Evolutionary conservation across 192 early-diverging fungal genomes (phyloP).

Genomic region (Umbelopsis sp.): DNA sequence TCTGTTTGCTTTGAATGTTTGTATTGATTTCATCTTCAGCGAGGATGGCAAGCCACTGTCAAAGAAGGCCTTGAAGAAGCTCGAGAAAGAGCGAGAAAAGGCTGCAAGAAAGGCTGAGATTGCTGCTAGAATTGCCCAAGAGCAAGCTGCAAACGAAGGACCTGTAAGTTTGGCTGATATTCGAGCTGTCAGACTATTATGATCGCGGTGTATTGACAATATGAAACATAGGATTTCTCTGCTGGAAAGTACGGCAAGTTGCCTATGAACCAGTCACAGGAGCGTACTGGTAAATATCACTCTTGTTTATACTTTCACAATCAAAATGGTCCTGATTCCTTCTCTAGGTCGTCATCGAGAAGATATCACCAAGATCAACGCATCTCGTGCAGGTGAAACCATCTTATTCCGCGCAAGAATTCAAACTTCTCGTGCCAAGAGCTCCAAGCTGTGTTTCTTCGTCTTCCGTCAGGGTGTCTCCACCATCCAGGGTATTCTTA

Average conservation of each 20-base stretch:
- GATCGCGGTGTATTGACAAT: background rate
- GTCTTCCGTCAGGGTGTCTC: constrained; percentile 82
- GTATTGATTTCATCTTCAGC: constrained; percentile 20
- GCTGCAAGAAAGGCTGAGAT: constrained; percentile 66
- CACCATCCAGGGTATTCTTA: constrained; percentile 90
- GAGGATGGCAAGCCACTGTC: constrained; percentile 90
- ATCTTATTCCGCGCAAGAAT: constrained; percentile 89
- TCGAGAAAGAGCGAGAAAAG: constrained; percentile 90
- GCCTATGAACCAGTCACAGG: constrained; percentile 83
- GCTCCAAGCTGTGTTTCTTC: constrained; percentile 88
- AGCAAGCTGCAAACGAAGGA: constrained; percentile 67
- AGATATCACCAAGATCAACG: constrained; percentile 64
- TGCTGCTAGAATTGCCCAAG: constrained; percentile 69
- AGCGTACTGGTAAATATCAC: constrained; percentile 59
- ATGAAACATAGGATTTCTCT: constrained; percentile 68
- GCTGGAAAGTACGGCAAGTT: constrained; percentile 84
- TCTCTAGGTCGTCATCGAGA: constrained; percentile 61
- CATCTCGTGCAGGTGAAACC: constrained; percentile 65
- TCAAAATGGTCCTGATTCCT: background rate
- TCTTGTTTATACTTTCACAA: background rate
- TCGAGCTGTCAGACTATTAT: too few relatives aligned
- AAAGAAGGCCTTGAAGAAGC: constrained; percentile 93
- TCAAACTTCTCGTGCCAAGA: constrained; percentile 85
- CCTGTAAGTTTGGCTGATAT: background rate
- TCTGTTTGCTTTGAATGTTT: background rate